Conservation (phyloP, 2,329 filamentous ascomycete species). For the Aspergillus versicolor region DNA sequence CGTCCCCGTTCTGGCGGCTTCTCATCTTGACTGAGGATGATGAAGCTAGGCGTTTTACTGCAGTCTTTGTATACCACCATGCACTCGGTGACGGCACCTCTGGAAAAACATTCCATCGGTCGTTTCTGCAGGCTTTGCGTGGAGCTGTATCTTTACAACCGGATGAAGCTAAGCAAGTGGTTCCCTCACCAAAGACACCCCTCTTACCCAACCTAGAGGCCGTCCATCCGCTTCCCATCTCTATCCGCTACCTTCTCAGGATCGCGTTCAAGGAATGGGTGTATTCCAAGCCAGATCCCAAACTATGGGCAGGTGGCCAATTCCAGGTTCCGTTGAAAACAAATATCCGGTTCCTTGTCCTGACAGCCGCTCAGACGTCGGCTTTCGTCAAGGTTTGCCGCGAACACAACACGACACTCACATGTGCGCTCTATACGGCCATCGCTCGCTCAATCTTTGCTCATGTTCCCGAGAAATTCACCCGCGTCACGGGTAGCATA, state of each 20-base stretch:
- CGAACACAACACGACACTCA: conserved; percentile 41
- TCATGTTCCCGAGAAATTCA: conserved; percentile 29
- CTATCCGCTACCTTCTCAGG: conserved; percentile 34
- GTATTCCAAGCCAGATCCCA: conserved; percentile 26
- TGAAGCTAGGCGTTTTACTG: conserved; percentile 38
- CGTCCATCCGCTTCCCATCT: conserved; percentile 41
- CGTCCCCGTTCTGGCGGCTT: conserved; percentile 47
- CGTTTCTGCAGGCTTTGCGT: conserved; percentile 40
- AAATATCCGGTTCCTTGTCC: conserved; percentile 29
- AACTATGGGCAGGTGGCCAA: conserved; percentile 38
- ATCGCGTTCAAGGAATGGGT: conserved; percentile 35
- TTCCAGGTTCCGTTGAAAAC: conserved; percentile 24
- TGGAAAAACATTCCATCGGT: conserved; percentile 46
- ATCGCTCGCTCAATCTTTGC: conserved; percentile 40
- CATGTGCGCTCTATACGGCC: conserved; percentile 40
- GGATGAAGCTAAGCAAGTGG: conserved; percentile 19
- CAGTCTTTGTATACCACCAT: conserved; percentile 50
- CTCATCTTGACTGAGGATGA: conserved; percentile 36
- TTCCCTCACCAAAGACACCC: conserved; percentile 26
- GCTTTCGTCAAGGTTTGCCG: conserved; percentile 35
- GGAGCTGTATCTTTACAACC: conserved; percentile 10
- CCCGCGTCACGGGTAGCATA: conserved; percentile 31
- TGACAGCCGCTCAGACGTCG: conserved; percentile 31
- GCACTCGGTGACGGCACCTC: conserved; percentile 49
- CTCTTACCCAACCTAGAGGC: conserved; percentile 44